Conservation (phyloP, 805 yeast genomes). For the Blastobotrys terrestris region DNA sequence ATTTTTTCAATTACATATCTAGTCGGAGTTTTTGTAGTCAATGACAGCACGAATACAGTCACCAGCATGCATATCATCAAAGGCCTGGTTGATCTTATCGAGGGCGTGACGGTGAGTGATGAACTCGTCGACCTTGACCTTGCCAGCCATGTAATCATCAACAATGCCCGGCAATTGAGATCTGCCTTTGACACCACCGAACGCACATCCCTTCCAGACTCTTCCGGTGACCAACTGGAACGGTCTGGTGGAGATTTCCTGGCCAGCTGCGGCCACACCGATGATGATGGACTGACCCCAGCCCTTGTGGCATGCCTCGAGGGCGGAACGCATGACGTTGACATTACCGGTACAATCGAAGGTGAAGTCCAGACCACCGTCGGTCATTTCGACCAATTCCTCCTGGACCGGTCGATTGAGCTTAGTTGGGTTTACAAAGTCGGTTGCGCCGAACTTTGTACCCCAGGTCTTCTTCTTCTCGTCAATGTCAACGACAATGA, state of each 20-base stretch:
- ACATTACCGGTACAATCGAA: constrained; percentile 98
- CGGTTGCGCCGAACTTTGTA: constrained; percentile 86
- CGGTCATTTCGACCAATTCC: constrained; percentile 80
- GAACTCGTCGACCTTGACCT: constrained; percentile 86
- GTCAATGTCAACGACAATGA: constrained; percentile 81
- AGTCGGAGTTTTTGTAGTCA: constrained; percentile 5
- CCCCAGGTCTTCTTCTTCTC: constrained; percentile 84
- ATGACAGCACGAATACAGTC: constrained; percentile 90
- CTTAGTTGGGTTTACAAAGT: constrained; percentile 80
- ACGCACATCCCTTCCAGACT: constrained; percentile 99
- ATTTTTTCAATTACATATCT: too few species aligned
- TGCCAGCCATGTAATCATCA: constrained; percentile 74
- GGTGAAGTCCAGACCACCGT: constrained; percentile 94
- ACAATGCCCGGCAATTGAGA: constrained; percentile 88
- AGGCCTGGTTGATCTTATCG: constrained; percentile 76
- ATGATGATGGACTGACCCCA: constrained; percentile 96
- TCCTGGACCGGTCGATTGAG: constrained; percentile 71
- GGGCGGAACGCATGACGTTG: constrained; percentile 89
- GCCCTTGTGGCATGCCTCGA: constrained; percentile 97
- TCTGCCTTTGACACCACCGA: constrained; percentile 98
- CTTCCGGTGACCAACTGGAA: constrained; percentile 99
- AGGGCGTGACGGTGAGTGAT: constrained; percentile 85
- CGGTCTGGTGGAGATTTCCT: constrained; percentile 94
- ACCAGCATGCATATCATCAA: constrained; percentile 92
- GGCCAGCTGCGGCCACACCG: constrained; percentile 98